Evolutionary conservation across 495 filamentous ascomycete species (phyloP).

Genomic region (Trichocladium uniseriatum): DNA sequence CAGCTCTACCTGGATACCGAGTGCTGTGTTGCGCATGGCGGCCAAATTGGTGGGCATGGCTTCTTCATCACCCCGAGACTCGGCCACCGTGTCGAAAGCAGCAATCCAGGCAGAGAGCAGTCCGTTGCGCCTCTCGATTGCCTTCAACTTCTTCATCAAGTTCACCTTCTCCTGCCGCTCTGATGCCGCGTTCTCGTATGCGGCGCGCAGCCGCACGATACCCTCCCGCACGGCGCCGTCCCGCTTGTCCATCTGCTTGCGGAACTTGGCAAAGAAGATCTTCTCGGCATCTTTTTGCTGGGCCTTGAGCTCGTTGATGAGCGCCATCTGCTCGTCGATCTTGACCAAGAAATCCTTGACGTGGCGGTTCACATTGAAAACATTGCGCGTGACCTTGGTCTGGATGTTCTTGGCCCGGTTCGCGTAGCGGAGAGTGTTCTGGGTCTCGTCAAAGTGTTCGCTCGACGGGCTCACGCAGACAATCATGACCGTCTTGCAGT

Average conservation of each 20-base stretch:
- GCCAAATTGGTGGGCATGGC: constrained; percentile 54
- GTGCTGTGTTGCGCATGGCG: constrained; percentile 77
- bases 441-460: constrained; percentile 95
- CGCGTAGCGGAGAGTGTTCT: constrained; percentile 95
- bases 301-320: constrained; percentile 88
- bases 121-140: constrained; percentile 75
- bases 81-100: constrained; percentile 79
- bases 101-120: constrained; percentile 85
- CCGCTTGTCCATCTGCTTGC: constrained; percentile 77
- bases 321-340: constrained; percentile 86
- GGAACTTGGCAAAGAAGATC: constrained; percentile 78
- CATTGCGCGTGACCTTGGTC: constrained; percentile 96
- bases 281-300: constrained; percentile 89
- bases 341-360: constrained; percentile 98
- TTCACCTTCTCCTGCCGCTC: constrained; percentile 71
- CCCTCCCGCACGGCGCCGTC: constrained; percentile 72
- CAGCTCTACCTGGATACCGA: constrained; percentile 78
- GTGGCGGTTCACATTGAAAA: constrained; percentile 98
- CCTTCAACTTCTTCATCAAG: constrained; percentile 72
- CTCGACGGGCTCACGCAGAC: constrained; percentile 97
- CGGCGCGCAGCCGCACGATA: constrained; percentile 64
- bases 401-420: constrained; percentile 99
- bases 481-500: constrained; percentile 99
- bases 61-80: constrained; percentile 55
- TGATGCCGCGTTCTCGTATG: constrained; percentile 72